Base-by-base conservation (phyloP, 306 rosid genomes). In the Begonia fuchsioides region DNA sequence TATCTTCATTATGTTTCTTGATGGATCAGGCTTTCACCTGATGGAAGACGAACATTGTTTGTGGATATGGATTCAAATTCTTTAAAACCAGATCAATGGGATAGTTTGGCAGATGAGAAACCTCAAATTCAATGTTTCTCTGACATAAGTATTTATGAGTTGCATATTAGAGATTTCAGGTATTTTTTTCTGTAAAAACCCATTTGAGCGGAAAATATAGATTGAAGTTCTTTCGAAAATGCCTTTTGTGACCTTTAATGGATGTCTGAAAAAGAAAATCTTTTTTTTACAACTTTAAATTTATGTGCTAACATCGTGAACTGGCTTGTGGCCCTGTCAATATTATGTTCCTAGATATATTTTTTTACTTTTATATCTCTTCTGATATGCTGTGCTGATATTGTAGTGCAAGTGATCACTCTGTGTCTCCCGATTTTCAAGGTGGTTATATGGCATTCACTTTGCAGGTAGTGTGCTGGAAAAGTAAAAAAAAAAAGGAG, bases 91-190 rank as follows among this genome's bases (percentile, higher is more conserved):
- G 79, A 72, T 57, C 82, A 78, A 65, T 90, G 97, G 94, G 82
- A 78, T 56, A 64, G 62, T 58, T 72, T 81, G 70, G 79, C 73
- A 12, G 53, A 72, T 60, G 82, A 81, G 68, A 90, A 90, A 67
- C 87, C 76, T n/a, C 45, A 55, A 51, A 5, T 84, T 51, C 65
- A 47, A 57, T 79, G 80, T 64, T 76, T 77, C 65, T 67, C 94
- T 12, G 95, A 90, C 71, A 81, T 72, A 63, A 90, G 97, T 66
- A 71, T 90, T 62, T 84, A 84, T 67, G 94, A 90, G 75, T 56
- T 81, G 77, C 94, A 90, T 62, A 66, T 81, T 64, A 76, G 92
- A 65, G 97, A 90, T 69, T 90, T 90, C 71, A 90, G 97, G 97
- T 81, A 67, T 47, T 43, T 35, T 35, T 46, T 53, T 26, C 32